A percentile compares a stretch with the other conserved stretches of the same genome.
Conservation (phyloP, 768 basidiomycete genomes). For the Amanita muscaria region DNA sequence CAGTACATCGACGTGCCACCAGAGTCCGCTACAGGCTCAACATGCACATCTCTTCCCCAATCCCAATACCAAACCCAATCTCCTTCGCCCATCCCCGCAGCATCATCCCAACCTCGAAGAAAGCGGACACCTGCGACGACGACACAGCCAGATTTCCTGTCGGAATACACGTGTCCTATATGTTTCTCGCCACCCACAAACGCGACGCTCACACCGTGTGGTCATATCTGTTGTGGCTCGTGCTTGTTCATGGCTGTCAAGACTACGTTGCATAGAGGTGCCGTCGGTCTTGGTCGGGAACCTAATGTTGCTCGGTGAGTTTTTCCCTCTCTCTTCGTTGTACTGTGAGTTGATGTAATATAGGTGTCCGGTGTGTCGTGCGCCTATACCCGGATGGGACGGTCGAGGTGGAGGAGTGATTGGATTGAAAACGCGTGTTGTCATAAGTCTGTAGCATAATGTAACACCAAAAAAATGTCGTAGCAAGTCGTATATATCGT, state of each 20-base stretch:
- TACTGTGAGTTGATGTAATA: neutral
- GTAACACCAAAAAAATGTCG: too few relatives aligned
- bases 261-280: slow-evolving; percentile 44
- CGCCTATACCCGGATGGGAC: slow-evolving; percentile 60
- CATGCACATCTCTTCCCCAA: too few relatives aligned
- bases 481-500: neutral
- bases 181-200: slow-evolving; percentile 71
- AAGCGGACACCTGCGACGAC: too few relatives aligned
- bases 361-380: slow-evolving; percentile 67
- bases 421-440: slow-evolving; percentile 42
- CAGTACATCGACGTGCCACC: too few relatives aligned
- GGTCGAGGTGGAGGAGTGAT: slow-evolving; percentile 62
- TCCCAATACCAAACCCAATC: too few relatives aligned
- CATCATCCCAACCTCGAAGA: too few relatives aligned
- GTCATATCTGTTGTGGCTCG: slow-evolving; percentile 68
- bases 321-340: too few relatives aligned
- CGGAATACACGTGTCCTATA: slow-evolving; percentile 70
- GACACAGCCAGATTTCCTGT: slow-evolving; percentile 38
- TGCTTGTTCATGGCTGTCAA: slow-evolving; percentile 71
- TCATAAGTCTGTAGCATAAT: slow-evolving; percentile 29
- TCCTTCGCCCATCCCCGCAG: too few relatives aligned
- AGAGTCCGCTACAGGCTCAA: too few relatives aligned
- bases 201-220: slow-evolving; percentile 72
- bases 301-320: slow-evolving; percentile 32
- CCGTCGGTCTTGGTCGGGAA: slow-evolving; percentile 20